phyloP scores from a whole-genome alignment of 352 stramenopile genomes.

The Globisporangium sylvaticum region DNA sequence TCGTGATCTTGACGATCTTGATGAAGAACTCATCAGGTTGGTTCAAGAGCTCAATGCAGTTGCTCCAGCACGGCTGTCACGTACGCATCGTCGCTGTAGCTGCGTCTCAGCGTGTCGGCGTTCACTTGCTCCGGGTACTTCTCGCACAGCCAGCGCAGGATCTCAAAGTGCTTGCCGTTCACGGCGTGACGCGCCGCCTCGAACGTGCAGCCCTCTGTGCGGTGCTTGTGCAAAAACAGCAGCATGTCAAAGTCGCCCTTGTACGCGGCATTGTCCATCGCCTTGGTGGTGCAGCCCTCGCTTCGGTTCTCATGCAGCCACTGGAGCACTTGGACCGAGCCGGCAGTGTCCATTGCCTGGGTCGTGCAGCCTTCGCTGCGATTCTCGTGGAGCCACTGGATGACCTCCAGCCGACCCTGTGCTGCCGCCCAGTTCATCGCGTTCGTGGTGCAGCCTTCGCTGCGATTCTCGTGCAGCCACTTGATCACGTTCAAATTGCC shows the following conservation, averaged over 20 bases:
- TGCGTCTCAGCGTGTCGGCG: neutral
- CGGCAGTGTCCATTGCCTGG: constrained; percentile 22
- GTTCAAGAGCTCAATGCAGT: no score
- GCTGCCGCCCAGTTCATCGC: constrained; percentile 24
- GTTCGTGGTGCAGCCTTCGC: constrained; percentile 16
- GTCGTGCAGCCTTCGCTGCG: constrained; percentile 17
- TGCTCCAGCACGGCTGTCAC: constrained; percentile 3
- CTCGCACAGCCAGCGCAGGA: constrained; percentile 12
- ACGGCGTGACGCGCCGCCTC: constrained; percentile 9
- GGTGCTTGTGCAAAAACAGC: constrained; percentile 19
- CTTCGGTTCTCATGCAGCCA: constrained; percentile 18
- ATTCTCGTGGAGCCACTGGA: constrained; percentile 24
- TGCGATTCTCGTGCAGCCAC: constrained; percentile 17
- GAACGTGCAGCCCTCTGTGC: constrained; percentile 1
- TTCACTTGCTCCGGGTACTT: neutral
- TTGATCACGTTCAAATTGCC: constrained; percentile 17
- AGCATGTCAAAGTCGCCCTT: constrained; percentile 26
- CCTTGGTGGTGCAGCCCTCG: constrained; percentile 19
- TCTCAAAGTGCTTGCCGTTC: constrained; percentile 13
- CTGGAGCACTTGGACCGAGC: constrained; percentile 9
- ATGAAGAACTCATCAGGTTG: neutral
- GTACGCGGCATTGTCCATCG: constrained; percentile 25
- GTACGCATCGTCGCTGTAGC: neutral
- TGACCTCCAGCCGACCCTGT: constrained; percentile 17
- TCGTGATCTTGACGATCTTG: neutral